Conservation (phyloP, 352 stramenopile species). For the Phytophthora chlamydospora region DNA sequence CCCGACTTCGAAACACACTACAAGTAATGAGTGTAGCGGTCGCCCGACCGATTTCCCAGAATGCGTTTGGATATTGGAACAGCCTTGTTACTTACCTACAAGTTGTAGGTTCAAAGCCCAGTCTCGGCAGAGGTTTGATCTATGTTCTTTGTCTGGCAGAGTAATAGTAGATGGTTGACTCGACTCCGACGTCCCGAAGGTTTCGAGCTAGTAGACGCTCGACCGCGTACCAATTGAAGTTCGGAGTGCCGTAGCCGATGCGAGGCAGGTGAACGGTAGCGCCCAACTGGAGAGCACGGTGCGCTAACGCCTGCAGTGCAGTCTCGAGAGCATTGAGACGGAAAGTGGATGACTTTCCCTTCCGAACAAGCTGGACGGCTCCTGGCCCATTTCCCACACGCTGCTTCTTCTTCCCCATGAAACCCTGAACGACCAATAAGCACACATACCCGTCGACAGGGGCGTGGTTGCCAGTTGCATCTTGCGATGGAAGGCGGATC, state of each 20-base stretch:
- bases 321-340: conserved; percentile 68
- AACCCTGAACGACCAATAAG: conserved; percentile 76
- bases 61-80: too few relatives aligned
- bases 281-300: conserved; percentile 36
- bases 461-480: conserved; percentile 1
- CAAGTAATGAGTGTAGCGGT: conserved; percentile 3
- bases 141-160: conserved; percentile 26
- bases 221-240: conserved; percentile 87
- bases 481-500: conserved; percentile 43
- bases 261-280: conserved; percentile 79
- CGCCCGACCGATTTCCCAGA: too few relatives aligned
- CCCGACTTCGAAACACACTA: conserved; percentile 53
- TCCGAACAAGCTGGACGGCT: conserved; percentile 38
- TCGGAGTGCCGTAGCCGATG: conserved; percentile 76
- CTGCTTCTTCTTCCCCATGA: conserved; percentile 60
- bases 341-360: conserved; percentile 70
- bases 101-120: too few relatives aligned
- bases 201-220: conserved; percentile 74
- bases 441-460: conserved; percentile 54
- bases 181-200: conserved; percentile 56
- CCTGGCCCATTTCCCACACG: conserved; percentile 33
- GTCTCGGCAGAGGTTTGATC: background rate
- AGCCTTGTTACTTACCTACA: too few relatives aligned
- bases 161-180: conserved; percentile 80
- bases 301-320: conserved; percentile 47